Conservation (phyloP, 163 green algal genomes). For the Smithsoniella earleae region DNA sequence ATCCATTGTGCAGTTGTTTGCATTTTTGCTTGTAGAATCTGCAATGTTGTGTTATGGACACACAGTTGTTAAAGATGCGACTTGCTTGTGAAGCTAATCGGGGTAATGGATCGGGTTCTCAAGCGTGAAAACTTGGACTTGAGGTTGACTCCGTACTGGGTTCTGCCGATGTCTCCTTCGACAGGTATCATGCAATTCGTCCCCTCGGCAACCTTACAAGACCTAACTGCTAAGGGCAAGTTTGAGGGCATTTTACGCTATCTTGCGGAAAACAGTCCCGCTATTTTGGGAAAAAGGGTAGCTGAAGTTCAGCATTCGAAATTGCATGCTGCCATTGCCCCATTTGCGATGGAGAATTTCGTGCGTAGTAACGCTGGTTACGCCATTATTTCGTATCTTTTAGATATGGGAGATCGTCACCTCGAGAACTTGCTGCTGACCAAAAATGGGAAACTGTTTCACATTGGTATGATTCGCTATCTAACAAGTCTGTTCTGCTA, state of each 20-base stretch:
- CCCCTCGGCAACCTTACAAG: constrained; percentile 56
- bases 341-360: constrained; percentile 40
- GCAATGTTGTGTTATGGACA: neutral
- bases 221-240: constrained; percentile 66
- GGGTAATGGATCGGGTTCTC: constrained; percentile 93
- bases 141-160: constrained; percentile 79
- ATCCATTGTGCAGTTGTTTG: no score
- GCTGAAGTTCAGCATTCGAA: constrained; percentile 10
- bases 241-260: constrained; percentile 66
- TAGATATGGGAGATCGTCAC: constrained; percentile 86
- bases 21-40: no score
- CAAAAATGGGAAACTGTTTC: constrained; percentile 78
- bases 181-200: constrained; percentile 93
- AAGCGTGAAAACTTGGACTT: constrained; percentile 94
- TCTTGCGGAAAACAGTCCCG: constrained; percentile 47
- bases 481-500: no score
- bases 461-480: constrained; percentile 68
- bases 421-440: constrained; percentile 93
- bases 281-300: neutral
- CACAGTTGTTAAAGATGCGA: neutral
- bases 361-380: constrained; percentile 64
- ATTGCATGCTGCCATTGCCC: constrained; percentile 21
- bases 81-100: constrained; percentile 64
- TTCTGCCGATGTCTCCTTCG: constrained; percentile 77
- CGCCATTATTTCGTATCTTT: constrained; percentile 77